A percentile compares a stretch with the other conserved stretches of the same genome.
phyloP scores from a whole-genome alignment of 176 grass and related monocot genomes.

The Aegilops tauschii region DNA sequence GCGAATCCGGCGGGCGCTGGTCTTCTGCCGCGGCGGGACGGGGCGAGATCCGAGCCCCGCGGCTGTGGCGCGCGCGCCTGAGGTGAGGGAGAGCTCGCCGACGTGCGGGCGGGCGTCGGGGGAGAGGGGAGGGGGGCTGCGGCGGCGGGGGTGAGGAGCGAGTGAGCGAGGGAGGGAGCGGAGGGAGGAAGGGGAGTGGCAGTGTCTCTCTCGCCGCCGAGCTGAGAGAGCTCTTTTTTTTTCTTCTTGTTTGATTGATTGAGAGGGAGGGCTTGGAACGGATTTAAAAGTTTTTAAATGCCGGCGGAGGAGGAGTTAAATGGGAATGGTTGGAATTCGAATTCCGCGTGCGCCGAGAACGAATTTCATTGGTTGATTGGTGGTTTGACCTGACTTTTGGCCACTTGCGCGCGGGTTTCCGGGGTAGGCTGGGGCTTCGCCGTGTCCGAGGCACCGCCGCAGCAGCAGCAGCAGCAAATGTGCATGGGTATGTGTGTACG shows the following conservation, averaged over 20 bases:
- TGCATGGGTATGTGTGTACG: too few relatives aligned
- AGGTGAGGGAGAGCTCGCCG: not conserved
- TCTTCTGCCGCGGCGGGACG: not conserved
- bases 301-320: too few relatives aligned
- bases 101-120: not conserved
- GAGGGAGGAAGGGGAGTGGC: not conserved
- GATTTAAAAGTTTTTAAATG: conserved; percentile 3
- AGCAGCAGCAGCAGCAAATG: too few relatives aligned
- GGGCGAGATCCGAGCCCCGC: not conserved
- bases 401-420: too few relatives aligned
- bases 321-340: not conserved
- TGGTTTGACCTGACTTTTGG: too few relatives aligned
- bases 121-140: not conserved
- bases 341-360: not conserved
- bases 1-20: not conserved
- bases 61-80: not conserved
- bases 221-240: not conserved
- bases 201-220: not conserved
- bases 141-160: not conserved
- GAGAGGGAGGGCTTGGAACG: not conserved
- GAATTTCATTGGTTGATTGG: too few relatives aligned
- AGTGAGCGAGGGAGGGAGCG: not conserved
- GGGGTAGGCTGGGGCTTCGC: too few relatives aligned
- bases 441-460: too few relatives aligned
- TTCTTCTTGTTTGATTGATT: not conserved